Base-by-base conservation (phyloP, 2,329 filamentous ascomycete genomes). In the Hymenoscyphus fraxineus region DNA sequence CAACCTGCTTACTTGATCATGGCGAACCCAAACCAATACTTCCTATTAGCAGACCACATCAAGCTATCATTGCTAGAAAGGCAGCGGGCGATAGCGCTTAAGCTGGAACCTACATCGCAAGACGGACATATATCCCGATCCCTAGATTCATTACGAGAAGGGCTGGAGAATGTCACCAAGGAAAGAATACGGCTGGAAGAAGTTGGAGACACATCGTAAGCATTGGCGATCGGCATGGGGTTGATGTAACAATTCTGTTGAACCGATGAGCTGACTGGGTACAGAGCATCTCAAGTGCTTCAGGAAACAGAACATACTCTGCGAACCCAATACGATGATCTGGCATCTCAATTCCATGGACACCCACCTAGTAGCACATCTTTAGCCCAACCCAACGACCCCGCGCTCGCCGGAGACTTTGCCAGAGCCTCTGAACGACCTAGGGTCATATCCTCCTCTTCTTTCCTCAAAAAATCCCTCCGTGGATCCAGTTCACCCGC, bases 21-120 rank as follows among this genome's bases (percentile, higher is more conserved):
- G 83, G 79, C 82, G 67, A 88, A 83, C 71, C 78, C 84, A 47
- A 88, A 87, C 74, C 93, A 97, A 78, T 88, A 98, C 70, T 92
- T 93, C 76, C 89, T 98, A 62, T 87, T 98, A 64, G 92, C 93
- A 73, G 95, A 99, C 80, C 94, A 98, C 78, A 91, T 98, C 82
- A 97, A 98, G 79, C 86, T 98, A 67, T 97, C 93, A 15, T 84
- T 99, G 16, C 87, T 98, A 32, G 95, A 98, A 80, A 88, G 94
- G 65, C 89, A 96, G 79, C 88, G 94, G 65, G 92, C 93, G 59
- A 87, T 92, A 72, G 90, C 88, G 15, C 84, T 97, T 56, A 88
- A 92, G 70, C 85, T 97, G 63, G 86, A 92, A 65, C 86, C 73
- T 47, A 75, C 72, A 16, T 87, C 88, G 22, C 92, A 97, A 77